phyloP scores from a whole-genome alignment of 1,284 basidiomycete species.

The Leccinum subrobustum region DNA sequence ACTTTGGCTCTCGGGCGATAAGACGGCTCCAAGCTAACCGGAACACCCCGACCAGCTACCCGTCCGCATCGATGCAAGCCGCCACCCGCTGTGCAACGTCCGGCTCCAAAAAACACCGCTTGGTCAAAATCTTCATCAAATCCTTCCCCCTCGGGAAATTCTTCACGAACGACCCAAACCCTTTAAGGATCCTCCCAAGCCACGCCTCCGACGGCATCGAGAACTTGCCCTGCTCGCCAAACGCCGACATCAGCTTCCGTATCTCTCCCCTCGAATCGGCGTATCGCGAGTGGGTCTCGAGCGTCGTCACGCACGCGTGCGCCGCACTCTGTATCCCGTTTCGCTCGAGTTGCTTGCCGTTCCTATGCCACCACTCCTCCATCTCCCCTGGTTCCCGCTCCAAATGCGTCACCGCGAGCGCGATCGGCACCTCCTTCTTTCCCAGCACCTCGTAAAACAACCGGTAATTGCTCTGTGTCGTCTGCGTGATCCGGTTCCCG shows the following conservation, averaged over 20 bases:
- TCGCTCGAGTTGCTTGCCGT: slow-evolving; percentile 20
- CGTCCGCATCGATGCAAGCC: slow-evolving; percentile 23
- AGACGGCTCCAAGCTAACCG: neutral
- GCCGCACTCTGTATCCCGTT: slow-evolving; percentile 23
- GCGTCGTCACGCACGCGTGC: slow-evolving; percentile 31
- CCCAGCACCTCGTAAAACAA: slow-evolving; percentile 33
- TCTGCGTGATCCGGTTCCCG: slow-evolving; percentile 27
- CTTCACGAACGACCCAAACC: slow-evolving; percentile 21
- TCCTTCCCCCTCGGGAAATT: slow-evolving; percentile 28
- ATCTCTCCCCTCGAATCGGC: slow-evolving; percentile 19
- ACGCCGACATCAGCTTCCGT: slow-evolving; percentile 14
- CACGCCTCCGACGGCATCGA: slow-evolving; percentile 31
- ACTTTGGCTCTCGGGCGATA: too few relatives aligned
- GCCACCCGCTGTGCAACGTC: slow-evolving; percentile 29
- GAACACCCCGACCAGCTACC: neutral
- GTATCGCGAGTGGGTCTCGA: slow-evolving; percentile 20
- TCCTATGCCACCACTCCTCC: slow-evolving; percentile 34
- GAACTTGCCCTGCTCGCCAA: slow-evolving; percentile 28
- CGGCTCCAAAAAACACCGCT: slow-evolving; percentile 24
- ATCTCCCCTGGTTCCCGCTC: slow-evolving; percentile 28
- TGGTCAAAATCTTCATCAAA: slow-evolving; percentile 25
- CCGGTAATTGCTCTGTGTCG: slow-evolving; percentile 29
- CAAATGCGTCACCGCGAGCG: slow-evolving; percentile 32
- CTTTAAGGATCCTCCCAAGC: slow-evolving; percentile 27
- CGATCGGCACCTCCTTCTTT: slow-evolving; percentile 32